Conservation (phyloP, 805 yeast genomes). For the Naumovozyma castellii region DNA sequence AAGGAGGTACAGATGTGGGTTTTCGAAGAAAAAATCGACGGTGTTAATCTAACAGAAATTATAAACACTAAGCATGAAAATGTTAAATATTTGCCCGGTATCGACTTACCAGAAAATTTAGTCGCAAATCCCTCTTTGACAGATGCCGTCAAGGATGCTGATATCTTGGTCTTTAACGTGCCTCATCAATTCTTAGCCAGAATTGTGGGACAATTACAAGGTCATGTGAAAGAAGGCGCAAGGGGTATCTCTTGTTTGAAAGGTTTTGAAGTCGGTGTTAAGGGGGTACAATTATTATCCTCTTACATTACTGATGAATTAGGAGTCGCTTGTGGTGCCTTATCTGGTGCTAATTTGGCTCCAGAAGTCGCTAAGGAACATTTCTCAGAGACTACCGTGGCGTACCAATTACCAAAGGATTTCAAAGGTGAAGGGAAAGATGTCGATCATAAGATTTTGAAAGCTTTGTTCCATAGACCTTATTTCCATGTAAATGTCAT, state of each 20-base stretch:
- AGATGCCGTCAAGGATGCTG: conserved; percentile 70
- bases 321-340: conserved; percentile 88
- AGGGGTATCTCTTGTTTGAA: conserved; percentile 93
- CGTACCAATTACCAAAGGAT: conserved; percentile 67
- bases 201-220: conserved; percentile 67
- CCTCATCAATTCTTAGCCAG: conserved; percentile 92
- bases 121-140: conserved; percentile 79
- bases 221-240: conserved; percentile 56
- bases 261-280: conserved; percentile 81
- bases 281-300: conserved; percentile 78
- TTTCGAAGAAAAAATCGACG: conserved; percentile 72
- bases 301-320: conserved; percentile 69
- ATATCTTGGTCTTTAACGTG: conserved; percentile 82
- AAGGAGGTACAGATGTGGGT: conserved; percentile 93
- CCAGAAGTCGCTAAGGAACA: conserved; percentile 91
- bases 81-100: conserved; percentile 87
- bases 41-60: conserved; percentile 75
- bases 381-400: conserved; percentile 97
- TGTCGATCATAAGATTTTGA: conserved; percentile 62
- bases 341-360: conserved; percentile 95
- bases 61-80: conserved; percentile 88
- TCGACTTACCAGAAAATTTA: conserved; percentile 76
- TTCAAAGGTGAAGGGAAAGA: conserved; percentile 36
- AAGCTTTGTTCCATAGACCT: conserved; percentile 87
- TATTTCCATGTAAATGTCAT: conserved; percentile 94